Evolutionary conservation across 768 basidiomycete species (phyloP).

Genomic region (Kwoniella heveanensis): DNA sequence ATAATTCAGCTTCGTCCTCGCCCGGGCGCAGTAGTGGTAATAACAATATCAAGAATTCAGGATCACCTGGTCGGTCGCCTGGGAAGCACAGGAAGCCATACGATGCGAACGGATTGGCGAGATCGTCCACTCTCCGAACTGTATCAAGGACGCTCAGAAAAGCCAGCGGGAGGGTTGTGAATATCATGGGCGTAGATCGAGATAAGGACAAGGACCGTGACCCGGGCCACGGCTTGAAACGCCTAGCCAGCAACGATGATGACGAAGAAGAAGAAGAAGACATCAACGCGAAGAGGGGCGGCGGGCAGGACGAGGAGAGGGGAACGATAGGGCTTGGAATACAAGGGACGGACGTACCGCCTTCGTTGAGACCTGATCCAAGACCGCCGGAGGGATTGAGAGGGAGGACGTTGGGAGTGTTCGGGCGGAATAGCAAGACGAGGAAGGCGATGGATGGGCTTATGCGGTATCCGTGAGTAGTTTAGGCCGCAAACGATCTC

Average conservation of each 20-base stretch:
- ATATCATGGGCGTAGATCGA: slow-evolving; percentile 35
- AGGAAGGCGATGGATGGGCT: slow-evolving; percentile 69
- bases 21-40: neutral
- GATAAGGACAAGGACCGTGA: slow-evolving; percentile 20
- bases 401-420: slow-evolving; percentile 74
- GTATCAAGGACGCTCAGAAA: slow-evolving; percentile 38
- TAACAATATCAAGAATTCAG: neutral
- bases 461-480: slow-evolving; percentile 73
- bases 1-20: neutral
- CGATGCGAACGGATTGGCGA: slow-evolving; percentile 31
- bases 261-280: slow-evolving; percentile 21
- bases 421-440: slow-evolving; percentile 70
- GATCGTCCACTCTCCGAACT: slow-evolving; percentile 37
- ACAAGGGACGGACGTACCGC: neutral
- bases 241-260: slow-evolving; percentile 24
- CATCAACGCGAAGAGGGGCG: neutral
- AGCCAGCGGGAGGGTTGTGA: slow-evolving; percentile 43
- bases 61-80: neutral
- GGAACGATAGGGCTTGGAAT: slow-evolving; percentile 15
- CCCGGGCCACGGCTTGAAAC: slow-evolving; percentile 10
- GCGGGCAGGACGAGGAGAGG: slow-evolving; percentile 10
- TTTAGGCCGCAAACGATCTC: too few species aligned
- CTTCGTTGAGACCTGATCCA: slow-evolving; percentile 29
- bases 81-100: slow-evolving; percentile 27
- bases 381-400: slow-evolving; percentile 60